These are phyloP conservation scores for Penicillium manginii DNA, from an alignment of 495 filamentous ascomycete species.

Conservation along the genomic window DNA sequence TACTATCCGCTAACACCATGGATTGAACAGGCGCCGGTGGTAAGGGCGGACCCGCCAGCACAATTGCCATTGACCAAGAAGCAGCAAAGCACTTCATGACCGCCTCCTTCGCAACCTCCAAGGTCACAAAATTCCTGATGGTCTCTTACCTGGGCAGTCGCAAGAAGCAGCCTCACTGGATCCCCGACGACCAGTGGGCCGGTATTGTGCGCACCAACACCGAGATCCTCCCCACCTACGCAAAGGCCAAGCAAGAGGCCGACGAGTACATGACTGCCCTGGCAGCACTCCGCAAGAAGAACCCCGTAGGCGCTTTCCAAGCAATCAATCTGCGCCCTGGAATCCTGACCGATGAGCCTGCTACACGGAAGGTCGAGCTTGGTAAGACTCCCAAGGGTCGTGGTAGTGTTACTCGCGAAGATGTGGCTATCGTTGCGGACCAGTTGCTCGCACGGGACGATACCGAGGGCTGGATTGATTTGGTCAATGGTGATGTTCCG, in stretches of 20 bases:
- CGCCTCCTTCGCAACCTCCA: constrained; percentile 59
- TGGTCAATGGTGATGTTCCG: constrained; percentile 60
- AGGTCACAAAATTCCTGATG: constrained; percentile 73
- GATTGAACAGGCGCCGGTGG: constrained; percentile 65
- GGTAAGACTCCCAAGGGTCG: constrained; percentile 58
- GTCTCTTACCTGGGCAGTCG: constrained; percentile 70
- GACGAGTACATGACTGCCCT: constrained; percentile 72
- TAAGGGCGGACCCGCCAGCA: constrained; percentile 68
- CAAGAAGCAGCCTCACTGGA: constrained; percentile 64
- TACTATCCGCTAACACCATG: background rate
- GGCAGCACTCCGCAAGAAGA: constrained; percentile 48
- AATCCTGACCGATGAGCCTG: constrained; percentile 58
- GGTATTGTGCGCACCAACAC: constrained; percentile 53
- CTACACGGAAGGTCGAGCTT: constrained; percentile 63
- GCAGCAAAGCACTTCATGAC: constrained; percentile 73
- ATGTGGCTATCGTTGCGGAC: constrained; percentile 72
- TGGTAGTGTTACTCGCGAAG: constrained; percentile 64
- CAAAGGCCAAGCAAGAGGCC: constrained; percentile 73
- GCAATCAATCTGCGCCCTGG: constrained; percentile 75
- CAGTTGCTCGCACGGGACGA: constrained; percentile 63
- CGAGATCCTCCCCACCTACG: constrained; percentile 64
- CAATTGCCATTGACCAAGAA: constrained; percentile 66
- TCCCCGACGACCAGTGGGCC: constrained; percentile 62
- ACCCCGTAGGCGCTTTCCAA: constrained; percentile 52
- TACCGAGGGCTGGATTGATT: constrained; percentile 64